Conservation (phyloP, 1,284 basidiomycete genomes). For the Moesziomyces sp. region DNA sequence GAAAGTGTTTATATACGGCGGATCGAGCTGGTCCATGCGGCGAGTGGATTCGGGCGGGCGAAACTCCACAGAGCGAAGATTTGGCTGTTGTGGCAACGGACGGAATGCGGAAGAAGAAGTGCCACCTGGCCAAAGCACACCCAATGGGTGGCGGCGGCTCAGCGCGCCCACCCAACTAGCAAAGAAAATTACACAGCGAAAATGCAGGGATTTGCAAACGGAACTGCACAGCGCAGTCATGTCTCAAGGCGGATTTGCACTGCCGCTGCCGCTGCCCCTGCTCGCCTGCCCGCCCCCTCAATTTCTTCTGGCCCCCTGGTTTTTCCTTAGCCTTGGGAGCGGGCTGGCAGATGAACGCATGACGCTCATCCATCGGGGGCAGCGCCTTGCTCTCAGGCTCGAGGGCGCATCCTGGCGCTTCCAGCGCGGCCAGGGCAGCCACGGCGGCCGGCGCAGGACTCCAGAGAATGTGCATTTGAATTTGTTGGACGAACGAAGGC, state of each 20-base stretch:
- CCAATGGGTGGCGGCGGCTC: background rate
- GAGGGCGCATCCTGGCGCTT: background rate
- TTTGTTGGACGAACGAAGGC: no score
- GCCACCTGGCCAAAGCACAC: background rate
- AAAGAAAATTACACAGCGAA: background rate
- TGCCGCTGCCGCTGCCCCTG: no score
- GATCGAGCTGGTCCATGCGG: conserved; percentile 35
- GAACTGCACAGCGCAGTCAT: background rate
- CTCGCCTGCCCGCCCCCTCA: background rate
- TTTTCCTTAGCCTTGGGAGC: background rate
- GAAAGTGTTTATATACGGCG: conserved; percentile 16
- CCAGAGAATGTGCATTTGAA: no score
- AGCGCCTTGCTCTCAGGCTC: no score
- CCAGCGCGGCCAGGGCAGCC: background rate
- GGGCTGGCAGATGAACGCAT: no score
- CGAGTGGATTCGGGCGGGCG: conserved; percentile 19
- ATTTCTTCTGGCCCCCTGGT: background rate
- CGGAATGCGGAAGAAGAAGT: conserved; percentile 36
- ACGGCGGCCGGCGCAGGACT: no score
- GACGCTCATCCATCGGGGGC: no score
- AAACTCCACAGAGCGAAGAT: conserved; percentile 33
- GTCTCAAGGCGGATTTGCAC: no score
- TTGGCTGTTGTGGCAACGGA: conserved; percentile 6
- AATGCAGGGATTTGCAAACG: background rate
- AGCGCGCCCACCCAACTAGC: no score